Conservation (phyloP, 768 basidiomycete species). For the Mycena sanguinolenta region DNA sequence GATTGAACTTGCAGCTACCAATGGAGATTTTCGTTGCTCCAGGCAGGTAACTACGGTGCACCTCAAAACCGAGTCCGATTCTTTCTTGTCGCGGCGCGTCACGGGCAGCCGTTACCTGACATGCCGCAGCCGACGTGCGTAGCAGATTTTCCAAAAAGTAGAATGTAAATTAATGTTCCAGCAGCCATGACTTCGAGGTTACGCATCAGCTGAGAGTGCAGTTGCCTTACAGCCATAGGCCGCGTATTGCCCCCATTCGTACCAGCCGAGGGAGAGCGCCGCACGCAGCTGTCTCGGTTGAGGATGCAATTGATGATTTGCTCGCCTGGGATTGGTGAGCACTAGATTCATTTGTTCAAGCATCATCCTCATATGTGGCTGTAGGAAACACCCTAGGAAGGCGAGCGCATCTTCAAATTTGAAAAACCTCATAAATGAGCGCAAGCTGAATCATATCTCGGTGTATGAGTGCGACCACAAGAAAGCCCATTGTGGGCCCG, state of each 20-base stretch:
- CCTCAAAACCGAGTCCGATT: conserved; percentile 70
- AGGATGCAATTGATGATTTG: conserved; percentile 82
- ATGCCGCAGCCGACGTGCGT: conserved; percentile 64
- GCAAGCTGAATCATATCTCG: conserved; percentile 46
- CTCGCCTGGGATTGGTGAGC: conserved; percentile 80
- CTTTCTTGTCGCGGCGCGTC: conserved; percentile 63
- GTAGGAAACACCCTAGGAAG: conserved; percentile 52
- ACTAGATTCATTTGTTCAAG: background rate
- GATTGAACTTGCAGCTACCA: conserved; percentile 59
- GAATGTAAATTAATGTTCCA: background rate
- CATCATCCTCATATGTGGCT: background rate
- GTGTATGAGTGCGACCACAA: conserved; percentile 52
- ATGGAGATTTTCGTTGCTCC: conserved; percentile 61
- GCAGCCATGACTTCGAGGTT: conserved; percentile 59
- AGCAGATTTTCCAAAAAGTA: background rate
- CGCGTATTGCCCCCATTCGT: conserved; percentile 53
- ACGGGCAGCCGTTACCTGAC: conserved; percentile 58
- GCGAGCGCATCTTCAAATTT: conserved; percentile 23
- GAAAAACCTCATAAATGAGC: conserved; percentile 37
- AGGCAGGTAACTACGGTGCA: conserved; percentile 69
- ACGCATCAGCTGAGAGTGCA: conserved; percentile 64
- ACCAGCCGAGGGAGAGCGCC: conserved; percentile 65
- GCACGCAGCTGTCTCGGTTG: conserved; percentile 70
- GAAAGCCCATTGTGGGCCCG: conserved; percentile 52
- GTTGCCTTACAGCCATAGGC: conserved; percentile 54